phyloP scores from a whole-genome alignment of 495 filamentous ascomycete species.

The Lepidopterella palustris region DNA sequence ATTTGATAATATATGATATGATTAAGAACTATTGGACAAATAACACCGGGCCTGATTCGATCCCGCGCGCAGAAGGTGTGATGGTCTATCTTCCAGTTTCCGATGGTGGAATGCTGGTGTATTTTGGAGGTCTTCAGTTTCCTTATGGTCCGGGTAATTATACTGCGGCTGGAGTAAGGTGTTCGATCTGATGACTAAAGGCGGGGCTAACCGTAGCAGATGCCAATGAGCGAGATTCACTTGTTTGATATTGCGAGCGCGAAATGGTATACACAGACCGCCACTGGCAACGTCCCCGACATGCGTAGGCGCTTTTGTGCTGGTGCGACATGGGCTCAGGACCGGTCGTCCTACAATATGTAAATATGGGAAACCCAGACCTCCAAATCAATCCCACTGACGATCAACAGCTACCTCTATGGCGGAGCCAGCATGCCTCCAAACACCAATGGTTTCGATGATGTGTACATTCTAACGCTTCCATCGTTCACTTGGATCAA shows the following conservation, averaged over 20 bases:
- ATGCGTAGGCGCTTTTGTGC: slow-evolving; percentile 48
- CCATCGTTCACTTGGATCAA: slow-evolving; percentile 51
- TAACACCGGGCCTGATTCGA: slow-evolving; percentile 40
- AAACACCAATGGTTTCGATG: slow-evolving; percentile 43
- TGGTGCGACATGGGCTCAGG: slow-evolving; percentile 45
- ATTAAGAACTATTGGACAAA: slow-evolving; percentile 38
- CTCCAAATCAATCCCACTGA: background rate
- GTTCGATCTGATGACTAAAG: background rate
- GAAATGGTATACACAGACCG: slow-evolving; percentile 49
- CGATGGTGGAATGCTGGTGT: slow-evolving; percentile 46
- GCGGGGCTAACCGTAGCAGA: background rate
- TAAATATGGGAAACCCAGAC: slow-evolving; percentile 29
- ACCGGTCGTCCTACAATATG: slow-evolving; percentile 51
- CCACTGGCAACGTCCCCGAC: slow-evolving; percentile 43
- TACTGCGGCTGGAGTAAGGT: slow-evolving; percentile 10
- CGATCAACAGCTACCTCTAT: slow-evolving; percentile 43
- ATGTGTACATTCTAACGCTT: slow-evolving; percentile 52
- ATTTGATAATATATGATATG: slow-evolving; percentile 44
- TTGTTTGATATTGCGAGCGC: slow-evolving; percentile 46
- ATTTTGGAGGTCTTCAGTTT: slow-evolving; percentile 44
- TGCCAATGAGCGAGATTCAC: slow-evolving; percentile 36
- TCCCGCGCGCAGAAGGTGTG: slow-evolving; percentile 38
- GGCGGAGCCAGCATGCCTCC: slow-evolving; percentile 42
- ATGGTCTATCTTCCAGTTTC: slow-evolving; percentile 47
- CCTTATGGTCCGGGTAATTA: slow-evolving; percentile 21